phyloP scores from a whole-genome alignment of 148 eudicot genomes.

The Selenicereus undatus region DNA sequence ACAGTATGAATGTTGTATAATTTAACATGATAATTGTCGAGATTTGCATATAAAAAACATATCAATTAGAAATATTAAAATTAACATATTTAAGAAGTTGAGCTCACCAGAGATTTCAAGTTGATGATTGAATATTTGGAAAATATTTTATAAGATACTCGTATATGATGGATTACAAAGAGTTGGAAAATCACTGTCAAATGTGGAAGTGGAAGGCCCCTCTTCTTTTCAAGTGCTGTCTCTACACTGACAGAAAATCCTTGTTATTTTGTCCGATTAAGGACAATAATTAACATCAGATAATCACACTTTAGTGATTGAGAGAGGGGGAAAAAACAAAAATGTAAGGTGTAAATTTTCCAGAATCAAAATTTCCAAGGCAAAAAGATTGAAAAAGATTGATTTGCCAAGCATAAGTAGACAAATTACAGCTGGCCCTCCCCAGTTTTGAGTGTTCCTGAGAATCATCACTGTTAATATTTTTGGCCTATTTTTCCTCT shows the following conservation, averaged over 20 bases:
- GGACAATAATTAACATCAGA: neutral
- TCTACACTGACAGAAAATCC: slow-evolving; percentile 1
- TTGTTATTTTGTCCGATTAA: slow-evolving; percentile 3
- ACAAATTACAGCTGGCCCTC: neutral
- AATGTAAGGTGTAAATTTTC: neutral
- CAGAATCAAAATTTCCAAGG: neutral
- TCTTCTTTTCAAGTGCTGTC: neutral
- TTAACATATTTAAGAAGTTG: too few species aligned
- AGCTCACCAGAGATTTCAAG: too few species aligned
- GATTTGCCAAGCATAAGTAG: neutral
- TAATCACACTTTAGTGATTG: neutral
- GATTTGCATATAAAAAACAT: too few species aligned
- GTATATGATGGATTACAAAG: neutral
- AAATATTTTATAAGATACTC: too few species aligned
- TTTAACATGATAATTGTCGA: too few species aligned
- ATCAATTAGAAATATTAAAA: too few species aligned
- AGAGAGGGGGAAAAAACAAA: neutral
- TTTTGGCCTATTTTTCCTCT: neutral
- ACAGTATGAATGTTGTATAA: too few species aligned
- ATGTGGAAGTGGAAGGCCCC: slow-evolving; percentile 2
- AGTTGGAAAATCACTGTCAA: neutral
- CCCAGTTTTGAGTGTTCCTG: neutral
- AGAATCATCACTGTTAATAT: neutral
- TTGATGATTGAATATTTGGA: too few species aligned
- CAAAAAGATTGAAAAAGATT: neutral